Conservation (phyloP, 352 stramenopile species). For the Phytophthora cactorum region DNA sequence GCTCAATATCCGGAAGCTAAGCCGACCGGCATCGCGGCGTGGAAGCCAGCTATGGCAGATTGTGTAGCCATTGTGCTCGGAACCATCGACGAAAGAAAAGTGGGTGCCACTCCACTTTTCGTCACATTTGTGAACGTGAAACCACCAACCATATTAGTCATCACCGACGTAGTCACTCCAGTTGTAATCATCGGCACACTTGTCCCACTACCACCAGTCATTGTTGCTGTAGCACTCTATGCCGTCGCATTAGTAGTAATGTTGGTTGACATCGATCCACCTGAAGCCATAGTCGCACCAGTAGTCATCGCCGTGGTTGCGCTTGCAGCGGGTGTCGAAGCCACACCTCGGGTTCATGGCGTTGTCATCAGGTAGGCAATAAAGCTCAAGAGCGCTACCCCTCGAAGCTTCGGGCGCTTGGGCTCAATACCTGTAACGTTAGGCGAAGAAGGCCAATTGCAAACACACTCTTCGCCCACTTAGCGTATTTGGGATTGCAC, state of each 20-base stretch:
- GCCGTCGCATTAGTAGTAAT: not conserved
- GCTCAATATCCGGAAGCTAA: too few relatives aligned
- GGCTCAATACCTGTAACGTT: not conserved
- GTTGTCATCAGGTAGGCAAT: not conserved
- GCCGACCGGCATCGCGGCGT: too few relatives aligned
- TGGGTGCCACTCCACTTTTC: not conserved
- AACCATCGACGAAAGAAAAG: not conserved
- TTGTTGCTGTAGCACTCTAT: not conserved
- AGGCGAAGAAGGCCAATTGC: not conserved
- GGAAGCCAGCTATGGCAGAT: not conserved
- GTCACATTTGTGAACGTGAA: not conserved
- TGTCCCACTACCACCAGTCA: too few relatives aligned
- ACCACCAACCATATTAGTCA: not conserved
- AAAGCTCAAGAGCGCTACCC: not conserved
- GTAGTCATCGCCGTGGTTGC: too few relatives aligned
- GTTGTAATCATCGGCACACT: too few relatives aligned
- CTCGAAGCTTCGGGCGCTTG: not conserved
- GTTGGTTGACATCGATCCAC: too few relatives aligned
- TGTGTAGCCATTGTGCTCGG: not conserved
- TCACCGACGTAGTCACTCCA: too few relatives aligned
- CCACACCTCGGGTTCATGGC: too few relatives aligned
- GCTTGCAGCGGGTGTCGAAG: too few relatives aligned
- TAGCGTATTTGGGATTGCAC: not conserved
- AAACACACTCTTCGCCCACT: not conserved
- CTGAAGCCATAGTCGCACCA: too few relatives aligned